Evolutionary conservation across 1,284 basidiomycete genomes (phyloP), one percentile per base, ranked within the genome.

Genomic region (Anthracocystis setariae): DNA sequence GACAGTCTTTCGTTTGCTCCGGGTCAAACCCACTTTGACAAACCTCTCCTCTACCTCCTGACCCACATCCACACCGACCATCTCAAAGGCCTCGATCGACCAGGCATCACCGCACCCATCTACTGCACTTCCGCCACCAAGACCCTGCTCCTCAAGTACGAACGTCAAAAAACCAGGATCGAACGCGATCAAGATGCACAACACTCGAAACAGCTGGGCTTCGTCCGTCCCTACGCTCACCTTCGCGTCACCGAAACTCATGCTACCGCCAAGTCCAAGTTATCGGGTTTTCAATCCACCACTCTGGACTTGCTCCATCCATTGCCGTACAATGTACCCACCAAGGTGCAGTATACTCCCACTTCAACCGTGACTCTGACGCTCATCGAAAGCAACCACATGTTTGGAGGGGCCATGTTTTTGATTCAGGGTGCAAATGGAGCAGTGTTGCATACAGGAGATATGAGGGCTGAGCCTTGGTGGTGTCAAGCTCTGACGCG

Each of bases 391-490:
- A 93, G 94, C 1, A 97, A 97, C 79, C 94, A 97, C 80, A 96
- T 93, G 82, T 93, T 92, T 10, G 94, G 94, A 0, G 90, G 92
- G 0, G 89, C 92, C 27, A 96, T 97, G 94, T 94, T 91, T 82
- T 87, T 96, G 17, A 88, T 96, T 53, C 91, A 93, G 78, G 92
- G 92, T 7, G 46, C 84, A 2, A 82, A 87, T 45, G 89, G 89
- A 17, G 86, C 91, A 0, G 86, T 96, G 18, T 87, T 98, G 4
- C 93, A 97, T 79, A 97, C 94, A 0, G 94, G 94, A 18, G 94
- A 98, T 83, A 86, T 97, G 52, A 88, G 94, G 40, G 92, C 92
- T 0, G 94, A 97, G 79, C 86, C 87, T 0, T 89, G 88, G 85
- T 91, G 92, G 78, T 82, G 94, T 32, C 86, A 90, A 4, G 86